Evolutionary conservation across 2,329 filamentous ascomycete species (phyloP).

Genomic region (Fusarium agapanthi): DNA sequence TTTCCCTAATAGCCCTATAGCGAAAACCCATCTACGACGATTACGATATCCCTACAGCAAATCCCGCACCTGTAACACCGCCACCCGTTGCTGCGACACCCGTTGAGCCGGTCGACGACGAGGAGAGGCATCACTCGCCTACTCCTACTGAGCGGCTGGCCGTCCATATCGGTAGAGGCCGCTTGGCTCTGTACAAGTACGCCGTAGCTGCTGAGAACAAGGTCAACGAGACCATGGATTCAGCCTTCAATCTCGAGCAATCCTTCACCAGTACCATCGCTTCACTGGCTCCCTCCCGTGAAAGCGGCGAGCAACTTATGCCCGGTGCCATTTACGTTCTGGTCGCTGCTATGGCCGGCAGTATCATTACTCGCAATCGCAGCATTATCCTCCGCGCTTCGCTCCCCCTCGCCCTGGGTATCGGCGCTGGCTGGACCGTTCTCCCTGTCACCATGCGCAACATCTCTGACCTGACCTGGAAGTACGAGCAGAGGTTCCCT

Average conservation of each 20-base stretch:
- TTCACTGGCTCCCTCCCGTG: slow-evolving; percentile 84
- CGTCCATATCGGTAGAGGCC: slow-evolving; percentile 79
- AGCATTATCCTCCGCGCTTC: slow-evolving; percentile 82
- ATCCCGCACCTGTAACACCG: slow-evolving; percentile 43
- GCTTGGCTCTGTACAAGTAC: slow-evolving; percentile 81
- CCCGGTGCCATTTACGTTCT: slow-evolving; percentile 92
- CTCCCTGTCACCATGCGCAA: slow-evolving; percentile 92
- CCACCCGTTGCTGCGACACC: slow-evolving; percentile 43
- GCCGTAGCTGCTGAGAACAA: slow-evolving; percentile 79
- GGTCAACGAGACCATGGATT: slow-evolving; percentile 83
- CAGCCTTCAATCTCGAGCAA: slow-evolving; percentile 84
- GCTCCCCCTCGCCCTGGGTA: slow-evolving; percentile 80
- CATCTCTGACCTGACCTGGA: slow-evolving; percentile 85
- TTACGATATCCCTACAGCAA: slow-evolving; percentile 57
- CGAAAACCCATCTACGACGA: slow-evolving; percentile 86
- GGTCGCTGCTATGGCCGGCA: slow-evolving; percentile 93
- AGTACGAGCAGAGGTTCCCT: slow-evolving; percentile 90
- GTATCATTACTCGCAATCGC: slow-evolving; percentile 88
- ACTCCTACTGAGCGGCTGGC: slow-evolving; percentile 92
- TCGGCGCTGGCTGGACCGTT: slow-evolving; percentile 84
- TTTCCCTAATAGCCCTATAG: slow-evolving; percentile 34
- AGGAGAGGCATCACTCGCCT: slow-evolving; percentile 58
- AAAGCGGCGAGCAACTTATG: slow-evolving; percentile 87
- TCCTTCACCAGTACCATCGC: slow-evolving; percentile 90
- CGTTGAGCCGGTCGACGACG: slow-evolving; percentile 45